phyloP scores from a whole-genome alignment of 2,329 filamentous ascomycete species.

The Trichoderma lentiforme region DNA sequence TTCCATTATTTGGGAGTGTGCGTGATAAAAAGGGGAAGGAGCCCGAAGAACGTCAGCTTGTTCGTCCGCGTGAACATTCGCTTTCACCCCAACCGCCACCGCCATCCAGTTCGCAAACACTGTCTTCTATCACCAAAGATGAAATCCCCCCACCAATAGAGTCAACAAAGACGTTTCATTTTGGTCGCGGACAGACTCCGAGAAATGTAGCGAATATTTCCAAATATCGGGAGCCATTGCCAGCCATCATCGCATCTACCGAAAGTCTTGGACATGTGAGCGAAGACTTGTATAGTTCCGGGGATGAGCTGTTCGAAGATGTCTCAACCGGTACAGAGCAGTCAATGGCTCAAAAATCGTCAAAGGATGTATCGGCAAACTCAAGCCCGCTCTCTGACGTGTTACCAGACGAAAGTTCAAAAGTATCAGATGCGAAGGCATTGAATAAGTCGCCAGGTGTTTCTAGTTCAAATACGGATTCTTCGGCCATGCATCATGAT shows the following conservation, averaged over 20 bases:
- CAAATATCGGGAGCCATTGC: conserved; percentile 60
- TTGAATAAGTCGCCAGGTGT: not conserved
- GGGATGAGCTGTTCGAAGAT: conserved; percentile 27
- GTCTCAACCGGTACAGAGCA: not conserved
- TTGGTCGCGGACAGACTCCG: conserved; percentile 52
- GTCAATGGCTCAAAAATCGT: not conserved
- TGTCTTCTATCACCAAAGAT: not conserved
- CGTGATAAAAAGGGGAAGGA: conserved; percentile 58
- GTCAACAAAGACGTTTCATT: conserved; percentile 59
- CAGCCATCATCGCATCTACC: conserved; percentile 67
- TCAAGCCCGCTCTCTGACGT: not conserved
- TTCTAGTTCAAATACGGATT: not conserved
- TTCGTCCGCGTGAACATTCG: conserved; percentile 42
- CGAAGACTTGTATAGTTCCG: conserved; percentile 43
- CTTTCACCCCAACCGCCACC: not conserved
- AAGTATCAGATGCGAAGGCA: not conserved
- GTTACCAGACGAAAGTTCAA: not conserved
- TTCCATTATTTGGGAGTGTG: conserved; percentile 74
- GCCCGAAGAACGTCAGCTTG: conserved; percentile 54
- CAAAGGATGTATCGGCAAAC: not conserved
- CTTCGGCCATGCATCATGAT: not conserved
- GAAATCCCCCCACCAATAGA: conserved; percentile 15
- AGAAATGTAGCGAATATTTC: conserved; percentile 56
- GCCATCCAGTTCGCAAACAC: not conserved
- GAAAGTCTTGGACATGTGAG: conserved; percentile 64